Base-by-base conservation (phyloP, 345 rosid species). In the Eucalyptus brandiana region DNA sequence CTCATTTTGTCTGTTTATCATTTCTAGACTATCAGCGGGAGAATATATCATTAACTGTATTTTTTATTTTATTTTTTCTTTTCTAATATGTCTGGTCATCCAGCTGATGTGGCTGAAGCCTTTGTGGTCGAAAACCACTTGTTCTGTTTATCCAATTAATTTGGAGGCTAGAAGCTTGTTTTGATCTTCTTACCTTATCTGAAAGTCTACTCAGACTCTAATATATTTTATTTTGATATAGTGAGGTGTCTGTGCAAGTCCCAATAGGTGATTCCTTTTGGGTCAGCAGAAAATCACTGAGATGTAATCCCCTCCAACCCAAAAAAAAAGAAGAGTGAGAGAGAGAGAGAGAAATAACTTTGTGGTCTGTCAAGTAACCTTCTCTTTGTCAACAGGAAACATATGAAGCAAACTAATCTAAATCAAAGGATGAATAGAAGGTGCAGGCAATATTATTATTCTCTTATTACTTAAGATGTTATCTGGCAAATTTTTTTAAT, bases 291-390 rank as follows among this genome's bases (percentile, higher is more conserved):
- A 76, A 76, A 76, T 23, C 83, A 21, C 26, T 9, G 24, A 69
- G 80, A 69, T 69, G 23, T 67, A 16, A n/a, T 65, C 40, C 37
- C 37, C 76, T 28, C 67, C 67, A 11, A 26, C 19, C 53, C n/a
- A 6, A 62, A 6, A 28, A 30, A 3, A 58, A 1, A 14, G 1
- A 14, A 49, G 1, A 30, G 4, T 12, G 7, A 34, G 6, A 32
- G 4, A 72, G 81, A 37, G 2, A 9, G 45, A 72, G 81, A 72
- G 45, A 72, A 37, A 76, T 37, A 37, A 76, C 47, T 24, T 11
- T 13, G 47, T 76, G 47, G 28, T 37, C 83, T 76, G 47, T 76
- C 80, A 18, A 34, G 44, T 69, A 69, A 69, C 76, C 76, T 76
- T 76, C 83, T 42, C 83, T 76, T 76, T 76, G 83, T 69, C 83